Conservation (phyloP, 1,284 basidiomycete genomes). For the Coniophora puteana region DNA sequence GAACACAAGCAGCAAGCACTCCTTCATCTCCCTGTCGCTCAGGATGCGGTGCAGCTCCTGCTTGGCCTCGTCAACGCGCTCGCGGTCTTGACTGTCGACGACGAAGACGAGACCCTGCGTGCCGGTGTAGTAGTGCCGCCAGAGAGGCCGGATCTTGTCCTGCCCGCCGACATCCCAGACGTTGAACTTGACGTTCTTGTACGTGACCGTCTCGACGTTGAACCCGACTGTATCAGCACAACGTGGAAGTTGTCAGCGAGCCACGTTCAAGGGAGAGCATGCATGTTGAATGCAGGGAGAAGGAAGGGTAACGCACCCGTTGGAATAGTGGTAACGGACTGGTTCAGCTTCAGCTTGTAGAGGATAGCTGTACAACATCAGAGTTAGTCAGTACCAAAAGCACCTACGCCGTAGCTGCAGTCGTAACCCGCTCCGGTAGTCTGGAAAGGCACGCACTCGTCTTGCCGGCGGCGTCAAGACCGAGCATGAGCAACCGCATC, state of each 20-base stretch:
- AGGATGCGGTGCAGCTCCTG: conserved; percentile 96
- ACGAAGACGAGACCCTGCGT: conserved; percentile 99
- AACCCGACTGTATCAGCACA: conserved; percentile 86
- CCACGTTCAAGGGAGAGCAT: no score
- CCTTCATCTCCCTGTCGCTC: conserved; percentile 97
- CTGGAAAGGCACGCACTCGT: conserved; percentile 90
- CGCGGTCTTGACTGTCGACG: conserved; percentile 87
- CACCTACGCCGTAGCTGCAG: neutral
- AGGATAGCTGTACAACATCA: conserved; percentile 74
- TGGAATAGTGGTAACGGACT: conserved; percentile 98
- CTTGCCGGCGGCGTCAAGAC: conserved; percentile 95
- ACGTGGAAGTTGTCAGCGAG: no score
- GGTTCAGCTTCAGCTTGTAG: conserved; percentile 99
- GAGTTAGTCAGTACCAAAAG: neutral
- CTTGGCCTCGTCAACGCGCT: conserved; percentile 95
- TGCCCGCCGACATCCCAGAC: conserved; percentile 99
- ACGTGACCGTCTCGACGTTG: conserved; percentile 99
- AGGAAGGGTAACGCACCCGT: conserved; percentile 62
- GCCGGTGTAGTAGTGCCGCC: conserved; percentile 98
- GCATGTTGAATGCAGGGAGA: conserved; percentile 10
- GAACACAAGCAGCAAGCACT: conserved; percentile 95
- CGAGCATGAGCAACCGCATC: conserved; percentile 92
- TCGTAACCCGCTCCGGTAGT: no score
- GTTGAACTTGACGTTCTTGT: conserved; percentile 99
- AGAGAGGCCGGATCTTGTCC: conserved; percentile 97